Evolutionary conservation across 1,139 yeast species (phyloP), one percentile per base, ranked within the genome.

Genomic region (Geotrichum klebahnii): DNA sequence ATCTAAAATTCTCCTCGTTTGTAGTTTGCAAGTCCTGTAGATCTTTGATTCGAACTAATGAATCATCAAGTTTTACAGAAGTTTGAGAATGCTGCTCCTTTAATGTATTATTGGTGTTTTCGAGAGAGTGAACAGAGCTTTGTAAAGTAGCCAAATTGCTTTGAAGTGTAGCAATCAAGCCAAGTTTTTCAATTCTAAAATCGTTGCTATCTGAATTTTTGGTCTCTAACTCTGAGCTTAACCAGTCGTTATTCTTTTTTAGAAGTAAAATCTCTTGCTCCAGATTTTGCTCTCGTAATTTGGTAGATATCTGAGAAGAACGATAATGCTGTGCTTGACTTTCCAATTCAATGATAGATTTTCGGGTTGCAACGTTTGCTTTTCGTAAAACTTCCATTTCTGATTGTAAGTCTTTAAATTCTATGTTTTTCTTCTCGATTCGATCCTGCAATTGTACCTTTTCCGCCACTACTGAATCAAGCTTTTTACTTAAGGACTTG

Each of bases 1-100:
- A 77, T 40, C 80, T 67, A 59, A 80, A 81, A 37, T 77, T 79
- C 32, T 79, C 78, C 45, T 78, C 80, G 23, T 74, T 73, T 6
- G 70, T 59, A 0, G 76, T 67, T 5, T 74, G 62, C 42, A 75
- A 72, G 51, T 74, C 78, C 46, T 77, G 80, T 16, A 81, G 61
- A 20, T 73, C 72, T 50, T 77, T 77, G 20, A 76, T 60, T 50
- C 74, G 68, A 3, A 69, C 59, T 19, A 74, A 59, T 1, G 74
- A 50, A 29, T 67, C 65, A 44, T 76, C 78, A 36, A 71, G 62
- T 50, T 67, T 68, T 22, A 63, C 57, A 2, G 72, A 64, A 2
- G 71, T 58, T 3, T 71, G 71, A 8, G 67, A 66, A 19, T 72
- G 62, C 26, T 73, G 66, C 2, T 39, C 78, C 79, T 24, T 74